Percentiles rank a stretch among this genome's conserved stretches.
Evolutionary conservation across 495 filamentous ascomycete genomes (phyloP).

Genomic region (Talaromyces stipitatus): DNA sequence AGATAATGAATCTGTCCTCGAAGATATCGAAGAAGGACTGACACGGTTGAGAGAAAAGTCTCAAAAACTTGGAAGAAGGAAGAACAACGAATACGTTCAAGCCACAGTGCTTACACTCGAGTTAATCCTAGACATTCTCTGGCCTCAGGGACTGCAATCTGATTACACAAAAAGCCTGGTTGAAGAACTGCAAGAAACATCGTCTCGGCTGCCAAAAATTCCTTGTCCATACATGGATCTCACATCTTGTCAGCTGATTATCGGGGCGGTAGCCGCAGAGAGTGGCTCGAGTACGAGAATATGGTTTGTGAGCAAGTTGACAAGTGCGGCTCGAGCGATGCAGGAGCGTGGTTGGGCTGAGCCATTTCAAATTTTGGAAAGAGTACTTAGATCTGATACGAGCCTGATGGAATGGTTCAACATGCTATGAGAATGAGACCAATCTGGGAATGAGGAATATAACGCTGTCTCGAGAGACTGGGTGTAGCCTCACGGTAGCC

Average conservation of each 20-base stretch:
- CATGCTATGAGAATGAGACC: background rate
- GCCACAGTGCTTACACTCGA: slow-evolving; percentile 6
- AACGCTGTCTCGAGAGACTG: background rate
- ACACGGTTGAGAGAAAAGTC: background rate
- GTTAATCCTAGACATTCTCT: slow-evolving; percentile 9
- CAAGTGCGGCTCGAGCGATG: slow-evolving; percentile 11
- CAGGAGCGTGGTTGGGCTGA: slow-evolving; percentile 6
- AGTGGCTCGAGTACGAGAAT: slow-evolving; percentile 10
- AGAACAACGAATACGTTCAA: background rate
- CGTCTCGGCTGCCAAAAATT: slow-evolving; percentile 10
- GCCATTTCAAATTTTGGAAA: background rate
- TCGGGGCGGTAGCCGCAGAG: slow-evolving; percentile 16
- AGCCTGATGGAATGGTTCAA: background rate
- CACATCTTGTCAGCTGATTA: slow-evolving; percentile 15
- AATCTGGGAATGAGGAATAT: background rate
- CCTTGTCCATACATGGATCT: slow-evolving; percentile 16
- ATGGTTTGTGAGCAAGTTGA: slow-evolving; percentile 17
- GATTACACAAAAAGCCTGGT: slow-evolving; percentile 8
- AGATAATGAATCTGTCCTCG: background rate
- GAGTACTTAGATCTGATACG: background rate
- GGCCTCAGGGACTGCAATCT: slow-evolving; percentile 6
- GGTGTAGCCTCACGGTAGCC: background rate
- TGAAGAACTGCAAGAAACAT: slow-evolving; percentile 11
- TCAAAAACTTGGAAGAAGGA: background rate
- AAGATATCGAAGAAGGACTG: background rate